A percentile compares a stretch with the other conserved stretches of the same genome.
Conservation (phyloP, 257 asterid genomes). For the Anisodus tanguticus region DNA sequence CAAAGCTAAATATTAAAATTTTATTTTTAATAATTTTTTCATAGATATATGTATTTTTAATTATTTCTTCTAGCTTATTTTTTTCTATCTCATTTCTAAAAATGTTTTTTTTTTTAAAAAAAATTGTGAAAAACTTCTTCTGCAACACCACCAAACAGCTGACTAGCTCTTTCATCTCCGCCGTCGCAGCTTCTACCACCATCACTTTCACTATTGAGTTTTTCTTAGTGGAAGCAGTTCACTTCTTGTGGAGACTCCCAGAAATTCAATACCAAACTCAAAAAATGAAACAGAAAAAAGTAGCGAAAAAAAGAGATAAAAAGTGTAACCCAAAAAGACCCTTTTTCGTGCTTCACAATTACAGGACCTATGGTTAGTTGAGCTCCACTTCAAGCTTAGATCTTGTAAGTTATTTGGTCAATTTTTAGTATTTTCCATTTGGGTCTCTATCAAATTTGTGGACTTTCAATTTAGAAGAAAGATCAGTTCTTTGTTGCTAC, state of each 20-base stretch:
- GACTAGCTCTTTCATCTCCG: too few relatives aligned
- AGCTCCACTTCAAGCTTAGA: constrained; percentile 25
- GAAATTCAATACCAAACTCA: constrained; percentile 17
- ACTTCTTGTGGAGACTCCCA: neutral
- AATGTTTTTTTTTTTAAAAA: too few relatives aligned
- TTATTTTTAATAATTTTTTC: too few relatives aligned
- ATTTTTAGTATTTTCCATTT: neutral
- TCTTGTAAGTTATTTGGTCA: constrained; percentile 19
- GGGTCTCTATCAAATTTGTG: constrained; percentile 2
- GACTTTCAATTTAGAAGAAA: neutral
- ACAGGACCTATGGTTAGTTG: constrained; percentile 21
- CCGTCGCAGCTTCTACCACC: too few relatives aligned
- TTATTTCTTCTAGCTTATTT: too few relatives aligned
- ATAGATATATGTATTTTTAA: too few relatives aligned
- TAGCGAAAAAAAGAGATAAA: neutral
- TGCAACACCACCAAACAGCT: too few relatives aligned
- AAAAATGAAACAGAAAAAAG: neutral
- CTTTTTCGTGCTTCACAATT: constrained; percentile 2
- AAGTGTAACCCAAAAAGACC: constrained; percentile 17
- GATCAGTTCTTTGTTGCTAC: neutral
- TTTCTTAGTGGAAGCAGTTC: neutral
- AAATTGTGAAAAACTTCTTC: too few relatives aligned
- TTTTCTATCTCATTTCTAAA: too few relatives aligned
- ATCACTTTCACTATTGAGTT: neutral
- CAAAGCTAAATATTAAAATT: too few relatives aligned